Base-by-base conservation (phyloP, 2,329 filamentous ascomycete species). In the Cadophora sp. region DNA sequence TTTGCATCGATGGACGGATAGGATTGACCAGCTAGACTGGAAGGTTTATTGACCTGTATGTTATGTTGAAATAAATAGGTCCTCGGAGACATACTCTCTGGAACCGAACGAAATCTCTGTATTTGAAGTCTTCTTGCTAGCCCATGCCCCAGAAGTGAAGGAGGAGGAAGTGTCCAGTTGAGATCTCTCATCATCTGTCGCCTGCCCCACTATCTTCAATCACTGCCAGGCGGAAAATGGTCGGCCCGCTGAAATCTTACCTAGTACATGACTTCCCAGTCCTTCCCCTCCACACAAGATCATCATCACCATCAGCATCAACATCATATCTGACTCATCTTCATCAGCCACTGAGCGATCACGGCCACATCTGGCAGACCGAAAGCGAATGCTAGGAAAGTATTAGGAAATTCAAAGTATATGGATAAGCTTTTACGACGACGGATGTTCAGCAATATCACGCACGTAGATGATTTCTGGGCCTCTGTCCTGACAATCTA, bases 11-110 rank as follows among this genome's bases (percentile, higher is more conserved):
- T 67, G 55, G 55, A 55, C 50, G 34, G 48, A 62, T n/a, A 62
- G 46, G 56, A 62, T 53, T 56, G 55, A 37, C 48, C n/a, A 60
- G 40, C 27, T 43, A 50, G 55, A 64, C 29, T 56, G 59, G 60
- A 64, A 66, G 29, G 50, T 56, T 65, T 62, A 63, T 62, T 63
- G 55, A 60, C 29, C 50, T 66, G 59, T 69, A 69, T 66, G 59
- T 69, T 66, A 66, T 64, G 46, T 64, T 40, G 59, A 63, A n/a
- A 62, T 65, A 43, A 60, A 60, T 60, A 60, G 22, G 22, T 46
- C 46, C 34, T 29, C 43, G 43, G 22, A 48, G 22, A 48, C 43
- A 48, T 48, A 22, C 22, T 48, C 43, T 43, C 40, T 19, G 11
- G 5, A 16, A 3, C 14, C 16, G 40, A 43, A 19, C 40, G 40